phyloP scores from a whole-genome alignment of 805 yeast genomes.

The Saccharomycopsis sp. region DNA sequence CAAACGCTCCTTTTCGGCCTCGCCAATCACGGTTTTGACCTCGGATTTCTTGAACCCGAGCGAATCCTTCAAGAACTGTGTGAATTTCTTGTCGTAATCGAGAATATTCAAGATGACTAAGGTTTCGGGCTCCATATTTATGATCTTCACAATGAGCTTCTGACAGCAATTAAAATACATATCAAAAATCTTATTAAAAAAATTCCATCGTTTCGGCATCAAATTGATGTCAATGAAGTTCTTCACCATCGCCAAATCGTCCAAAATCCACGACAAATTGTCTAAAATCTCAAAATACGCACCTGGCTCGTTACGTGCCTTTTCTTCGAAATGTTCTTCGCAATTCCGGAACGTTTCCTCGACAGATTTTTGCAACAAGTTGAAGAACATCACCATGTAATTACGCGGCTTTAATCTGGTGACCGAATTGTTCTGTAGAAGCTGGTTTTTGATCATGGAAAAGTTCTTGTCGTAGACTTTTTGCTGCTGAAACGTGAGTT shows the following conservation, averaged over 20 bases:
- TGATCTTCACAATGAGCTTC: constrained; percentile 52
- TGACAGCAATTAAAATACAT: constrained; percentile 66
- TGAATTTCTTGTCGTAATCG: constrained; percentile 68
- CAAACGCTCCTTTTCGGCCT: constrained; percentile 62
- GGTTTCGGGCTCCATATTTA: constrained; percentile 75
- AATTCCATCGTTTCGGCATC: constrained; percentile 71
- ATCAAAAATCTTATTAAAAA: constrained; percentile 52
- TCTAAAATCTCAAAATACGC: constrained; percentile 51
- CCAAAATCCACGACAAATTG: constrained; percentile 75
- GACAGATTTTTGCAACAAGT: constrained; percentile 52
- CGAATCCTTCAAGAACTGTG: constrained; percentile 41
- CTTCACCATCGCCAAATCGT: constrained; percentile 59
- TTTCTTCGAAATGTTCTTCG: constrained; percentile 45
- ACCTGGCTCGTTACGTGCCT: constrained; percentile 21
- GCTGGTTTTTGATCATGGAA: constrained; percentile 28
- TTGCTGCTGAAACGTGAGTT: constrained; percentile 21
- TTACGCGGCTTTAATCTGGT: constrained; percentile 45
- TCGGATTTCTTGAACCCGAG: constrained; percentile 43
- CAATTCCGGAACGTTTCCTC: constrained; percentile 63
- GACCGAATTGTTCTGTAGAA: constrained; percentile 33
- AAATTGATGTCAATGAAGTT: constrained; percentile 49
- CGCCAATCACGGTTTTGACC: constrained; percentile 55
- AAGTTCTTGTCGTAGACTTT: constrained; percentile 22
- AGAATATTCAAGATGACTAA: constrained; percentile 64
- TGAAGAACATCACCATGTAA: constrained; percentile 55